A percentile compares a stretch with the other conserved stretches of the same genome.
These are phyloP conservation scores for Orbilia oligospora DNA, from an alignment of 2,329 filamentous ascomycete genomes.

Conservation along the genomic window DNA sequence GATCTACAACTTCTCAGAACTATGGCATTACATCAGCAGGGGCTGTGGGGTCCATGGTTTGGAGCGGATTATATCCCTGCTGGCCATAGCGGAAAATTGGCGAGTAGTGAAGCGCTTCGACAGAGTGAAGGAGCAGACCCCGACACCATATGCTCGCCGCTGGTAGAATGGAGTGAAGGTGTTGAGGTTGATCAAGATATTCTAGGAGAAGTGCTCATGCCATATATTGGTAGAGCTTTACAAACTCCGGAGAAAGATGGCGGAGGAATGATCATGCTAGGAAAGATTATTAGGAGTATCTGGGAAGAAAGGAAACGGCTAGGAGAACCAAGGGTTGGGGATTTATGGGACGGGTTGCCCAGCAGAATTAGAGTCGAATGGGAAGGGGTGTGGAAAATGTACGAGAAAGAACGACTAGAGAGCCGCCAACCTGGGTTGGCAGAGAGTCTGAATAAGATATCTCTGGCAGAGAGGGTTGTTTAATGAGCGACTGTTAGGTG, in stretches of 20 bases:
- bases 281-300: conserved; percentile 67
- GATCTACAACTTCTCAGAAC: conserved; percentile 62
- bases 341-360: conserved; percentile 45
- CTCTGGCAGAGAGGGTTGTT: conserved; percentile 52
- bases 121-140: conserved; percentile 59
- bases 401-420: conserved; percentile 52
- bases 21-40: conserved; percentile 61
- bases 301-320: conserved; percentile 74
- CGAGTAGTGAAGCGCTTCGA: conserved; percentile 60
- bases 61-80: conserved; percentile 52
- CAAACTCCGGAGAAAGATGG: conserved; percentile 63
- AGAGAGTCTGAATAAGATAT: conserved; percentile 55
- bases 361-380: conserved; percentile 41
- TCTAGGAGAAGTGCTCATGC: conserved; percentile 68
- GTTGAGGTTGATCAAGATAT: conserved; percentile 65
- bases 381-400: conserved; percentile 47
- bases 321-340: conserved; percentile 66
- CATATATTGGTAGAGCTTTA: conserved; percentile 66
- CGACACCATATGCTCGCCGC: conserved; percentile 63
- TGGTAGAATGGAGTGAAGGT: conserved; percentile 57
- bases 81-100: conserved; percentile 60
- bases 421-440: conserved; percentile 39
- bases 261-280: conserved; percentile 64
- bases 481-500: conserved; percentile 11
- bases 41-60: conserved; percentile 58